Evolutionary conservation across 768 basidiomycete genomes (phyloP), one percentile per base, ranked within the genome.

Genomic region (Tricholoma flavovirens): DNA sequence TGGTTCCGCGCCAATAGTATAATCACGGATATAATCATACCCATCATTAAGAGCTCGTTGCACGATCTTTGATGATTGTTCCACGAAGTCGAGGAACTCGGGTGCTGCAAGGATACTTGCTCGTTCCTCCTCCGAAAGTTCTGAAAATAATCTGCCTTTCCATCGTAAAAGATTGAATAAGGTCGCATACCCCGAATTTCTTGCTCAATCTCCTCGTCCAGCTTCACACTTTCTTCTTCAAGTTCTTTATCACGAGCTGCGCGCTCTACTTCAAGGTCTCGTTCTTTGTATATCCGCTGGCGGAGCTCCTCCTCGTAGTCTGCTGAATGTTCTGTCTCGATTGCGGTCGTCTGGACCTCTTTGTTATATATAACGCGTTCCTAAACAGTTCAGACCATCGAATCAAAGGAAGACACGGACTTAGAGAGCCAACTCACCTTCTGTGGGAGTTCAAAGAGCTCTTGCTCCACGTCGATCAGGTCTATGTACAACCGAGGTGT

Each of bases 1-100:
- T 6, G 88, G 80, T 66, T 94, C 93, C 6, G 91, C 77, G 22
- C 88, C 89, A 50, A 95, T 82, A n/a, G 90, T 90, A 67, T 99
- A 99, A 73, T 99, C 97, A 32, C 90, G 86, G 62, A 93, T 92
- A 64, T 98, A 98, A 69, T 99, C 97, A 69, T 99, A 99, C 24
- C 83, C 83, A 64, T 98, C 97, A 65, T 91, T 97, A 59, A 98
- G 73, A 19, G 96, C 97, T 50, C 97, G 80, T 68, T 98, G 93
- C 10, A 98, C 83, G 46, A 98, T 93, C 73, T 96, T 96, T 19
- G 91, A 93, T 8, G 93, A 95, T 63, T 89, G 84, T 67, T 97
- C 93, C 14, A 99, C 86, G 69, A 99, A 99, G 60, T 93, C 89
- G 14, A 90, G 72, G 68, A 98, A 98, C 65, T 94, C 93, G 0